Evolutionary conservation across 495 filamentous ascomycete species (phyloP).

Genomic region (Jackrogersella minutella): DNA sequence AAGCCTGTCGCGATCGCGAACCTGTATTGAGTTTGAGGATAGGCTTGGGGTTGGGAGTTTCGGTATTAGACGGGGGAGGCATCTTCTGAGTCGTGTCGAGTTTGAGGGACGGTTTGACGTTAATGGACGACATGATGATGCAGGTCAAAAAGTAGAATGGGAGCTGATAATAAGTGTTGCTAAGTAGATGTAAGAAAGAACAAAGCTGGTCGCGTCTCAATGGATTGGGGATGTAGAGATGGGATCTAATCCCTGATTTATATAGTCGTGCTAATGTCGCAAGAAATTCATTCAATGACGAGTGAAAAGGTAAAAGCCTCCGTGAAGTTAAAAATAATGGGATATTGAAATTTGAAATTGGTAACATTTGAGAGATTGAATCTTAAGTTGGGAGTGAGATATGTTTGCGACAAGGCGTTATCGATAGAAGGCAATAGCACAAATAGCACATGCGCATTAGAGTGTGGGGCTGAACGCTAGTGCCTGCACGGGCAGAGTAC

Average conservation of each 20-base stretch:
- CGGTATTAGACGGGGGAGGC: constrained; percentile 35
- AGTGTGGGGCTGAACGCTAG: too few species aligned
- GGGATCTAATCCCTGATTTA: neutral
- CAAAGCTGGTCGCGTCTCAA: neutral
- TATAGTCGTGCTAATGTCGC: neutral
- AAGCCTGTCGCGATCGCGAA: constrained; percentile 33
- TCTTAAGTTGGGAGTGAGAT: too few species aligned
- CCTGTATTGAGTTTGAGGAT: constrained; percentile 50
- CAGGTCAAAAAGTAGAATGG: neutral
- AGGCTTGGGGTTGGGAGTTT: constrained; percentile 40
- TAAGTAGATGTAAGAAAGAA: too few species aligned
- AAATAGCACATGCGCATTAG: too few species aligned
- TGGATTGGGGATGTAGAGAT: neutral
- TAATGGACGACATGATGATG: constrained; percentile 34
- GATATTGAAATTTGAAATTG: too few species aligned
- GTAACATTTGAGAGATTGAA: too few species aligned
- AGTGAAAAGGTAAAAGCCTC: neutral
- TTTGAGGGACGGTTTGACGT: constrained; percentile 41
- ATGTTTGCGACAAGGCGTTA: too few species aligned
- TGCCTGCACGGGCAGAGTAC: too few species aligned
- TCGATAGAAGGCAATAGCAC: too few species aligned
- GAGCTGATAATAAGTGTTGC: too few species aligned
- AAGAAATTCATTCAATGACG: neutral
- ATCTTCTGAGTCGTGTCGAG: constrained; percentile 40
- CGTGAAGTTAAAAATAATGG: too few species aligned